Evolutionary conservation across 192 early-diverging fungal genomes (phyloP).

Genomic region (Thamnidium elegans): DNA sequence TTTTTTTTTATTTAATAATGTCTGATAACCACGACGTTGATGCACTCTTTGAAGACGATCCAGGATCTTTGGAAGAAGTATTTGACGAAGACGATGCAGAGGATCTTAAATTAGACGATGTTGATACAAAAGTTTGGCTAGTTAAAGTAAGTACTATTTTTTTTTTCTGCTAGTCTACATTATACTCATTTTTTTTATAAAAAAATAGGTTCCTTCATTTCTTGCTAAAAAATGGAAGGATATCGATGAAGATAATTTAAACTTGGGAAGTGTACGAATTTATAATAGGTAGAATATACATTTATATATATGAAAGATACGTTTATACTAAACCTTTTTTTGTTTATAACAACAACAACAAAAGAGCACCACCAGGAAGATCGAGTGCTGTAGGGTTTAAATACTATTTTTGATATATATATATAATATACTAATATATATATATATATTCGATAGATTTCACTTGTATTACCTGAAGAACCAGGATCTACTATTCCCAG

Average conservation of each 20-base stretch:
- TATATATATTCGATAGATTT: slow-evolving; percentile 38
- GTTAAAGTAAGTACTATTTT: slow-evolving; percentile 65
- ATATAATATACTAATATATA: too few relatives aligned
- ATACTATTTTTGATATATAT: too few relatives aligned
- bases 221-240: slow-evolving; percentile 81
- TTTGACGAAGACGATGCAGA: slow-evolving; percentile 65
- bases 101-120: slow-evolving; percentile 61
- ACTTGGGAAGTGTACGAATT: slow-evolving; percentile 79
- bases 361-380: slow-evolving; percentile 11
- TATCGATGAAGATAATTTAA: slow-evolving; percentile 60
- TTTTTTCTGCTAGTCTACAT: background rate
- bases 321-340: too few relatives aligned
- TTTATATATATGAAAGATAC: background rate
- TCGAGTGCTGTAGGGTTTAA: slow-evolving; percentile 10
- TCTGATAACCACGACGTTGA: slow-evolving; percentile 42
- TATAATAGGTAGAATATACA: slow-evolving; percentile 48
- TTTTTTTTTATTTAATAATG: slow-evolving; percentile 5
- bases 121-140: slow-evolving; percentile 82
- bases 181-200: too few relatives aligned
- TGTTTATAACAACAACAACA: background rate
- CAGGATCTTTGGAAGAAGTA: slow-evolving; percentile 45
- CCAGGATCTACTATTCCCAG: slow-evolving; percentile 69
- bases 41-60: slow-evolving; percentile 51
- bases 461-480: slow-evolving; percentile 67
- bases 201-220: slow-evolving; percentile 73